Conservation (phyloP, 2,329 filamentous ascomycete species). For the Elsinoe fawcettii region DNA sequence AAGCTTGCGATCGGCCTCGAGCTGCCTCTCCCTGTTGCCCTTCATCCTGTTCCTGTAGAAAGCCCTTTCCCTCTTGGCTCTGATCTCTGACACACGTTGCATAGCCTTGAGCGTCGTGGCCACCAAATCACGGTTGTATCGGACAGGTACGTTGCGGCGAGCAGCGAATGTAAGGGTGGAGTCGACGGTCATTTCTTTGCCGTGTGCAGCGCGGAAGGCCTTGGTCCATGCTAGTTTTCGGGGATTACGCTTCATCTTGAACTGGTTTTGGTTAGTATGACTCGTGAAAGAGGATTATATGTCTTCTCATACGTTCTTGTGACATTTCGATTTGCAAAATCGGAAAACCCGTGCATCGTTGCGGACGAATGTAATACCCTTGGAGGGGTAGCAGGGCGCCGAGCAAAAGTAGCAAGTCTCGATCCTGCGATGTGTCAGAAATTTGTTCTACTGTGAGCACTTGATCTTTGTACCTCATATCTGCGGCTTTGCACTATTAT, state of each 20-base stretch:
- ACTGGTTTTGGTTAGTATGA: slow-evolving; percentile 39
- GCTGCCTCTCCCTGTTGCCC: slow-evolving; percentile 76
- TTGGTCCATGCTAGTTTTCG: slow-evolving; percentile 97
- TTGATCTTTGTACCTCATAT: slow-evolving; percentile 18
- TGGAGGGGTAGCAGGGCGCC: slow-evolving; percentile 57
- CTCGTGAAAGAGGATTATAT: background rate
- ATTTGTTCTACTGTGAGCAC: background rate
- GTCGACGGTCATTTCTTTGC: slow-evolving; percentile 85
- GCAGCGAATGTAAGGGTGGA: slow-evolving; percentile 86
- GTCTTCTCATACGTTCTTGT: slow-evolving; percentile 44
- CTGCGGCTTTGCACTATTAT: background rate
- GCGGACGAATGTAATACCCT: slow-evolving; percentile 59
- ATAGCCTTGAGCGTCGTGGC: slow-evolving; percentile 84
- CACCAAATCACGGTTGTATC: slow-evolving; percentile 91
- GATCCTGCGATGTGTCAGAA: slow-evolving; percentile 33
- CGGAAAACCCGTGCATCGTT: slow-evolving; percentile 59
- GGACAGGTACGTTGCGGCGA: slow-evolving; percentile 85
- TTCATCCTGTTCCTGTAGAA: slow-evolving; percentile 94
- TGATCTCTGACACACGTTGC: slow-evolving; percentile 81
- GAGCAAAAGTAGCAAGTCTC: slow-evolving; percentile 68
- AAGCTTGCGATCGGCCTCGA: slow-evolving; percentile 73
- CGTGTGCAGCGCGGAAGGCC: slow-evolving; percentile 74
- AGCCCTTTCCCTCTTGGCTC: slow-evolving; percentile 71
- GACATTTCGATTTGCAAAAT: slow-evolving; percentile 61
- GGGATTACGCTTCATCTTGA: slow-evolving; percentile 98